Evolutionary conservation across 257 asterid species (phyloP).

Genomic region (Gentiana straminea): DNA sequence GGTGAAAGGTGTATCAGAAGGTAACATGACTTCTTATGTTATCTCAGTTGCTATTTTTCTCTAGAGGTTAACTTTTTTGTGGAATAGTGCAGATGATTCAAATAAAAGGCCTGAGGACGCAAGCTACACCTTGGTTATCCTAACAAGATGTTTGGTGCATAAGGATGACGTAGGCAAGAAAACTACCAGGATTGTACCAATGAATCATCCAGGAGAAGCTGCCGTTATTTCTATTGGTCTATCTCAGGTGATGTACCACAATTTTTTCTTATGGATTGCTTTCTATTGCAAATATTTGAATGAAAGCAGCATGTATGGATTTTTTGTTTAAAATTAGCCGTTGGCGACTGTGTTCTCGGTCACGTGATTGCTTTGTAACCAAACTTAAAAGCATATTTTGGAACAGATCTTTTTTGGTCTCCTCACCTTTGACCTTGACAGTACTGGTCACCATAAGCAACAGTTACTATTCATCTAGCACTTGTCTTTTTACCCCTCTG

Average conservation of each 20-base stretch:
- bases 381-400: too few relatives aligned
- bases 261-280: not conserved
- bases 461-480: too few relatives aligned
- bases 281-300: not conserved
- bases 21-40: conserved; percentile 27
- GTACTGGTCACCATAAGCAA: too few relatives aligned
- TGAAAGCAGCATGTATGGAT: too few relatives aligned
- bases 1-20: conserved; percentile 71
- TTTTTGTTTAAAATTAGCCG: too few relatives aligned
- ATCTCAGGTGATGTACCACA: conserved; percentile 60
- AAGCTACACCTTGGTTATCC: conserved; percentile 72
- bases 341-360: too few relatives aligned
- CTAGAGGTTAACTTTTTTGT: conserved; percentile 13
- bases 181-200: conserved; percentile 42
- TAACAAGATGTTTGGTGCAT: conserved; percentile 63
- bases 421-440: too few relatives aligned
- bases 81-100: conserved; percentile 44
- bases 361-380: too few relatives aligned
- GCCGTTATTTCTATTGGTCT: conserved; percentile 69
- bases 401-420: too few relatives aligned
- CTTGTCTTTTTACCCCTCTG: too few relatives aligned
- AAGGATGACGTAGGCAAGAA: conserved; percentile 68
- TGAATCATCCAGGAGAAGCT: conserved; percentile 82
- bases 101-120: conserved; percentile 80
- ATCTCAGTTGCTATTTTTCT: conserved; percentile 5